Percentiles rank a stretch among this genome's conserved stretches.
Evolutionary conservation across 768 basidiomycete genomes (phyloP).

Genomic region (Boletus rubescentipes): DNA sequence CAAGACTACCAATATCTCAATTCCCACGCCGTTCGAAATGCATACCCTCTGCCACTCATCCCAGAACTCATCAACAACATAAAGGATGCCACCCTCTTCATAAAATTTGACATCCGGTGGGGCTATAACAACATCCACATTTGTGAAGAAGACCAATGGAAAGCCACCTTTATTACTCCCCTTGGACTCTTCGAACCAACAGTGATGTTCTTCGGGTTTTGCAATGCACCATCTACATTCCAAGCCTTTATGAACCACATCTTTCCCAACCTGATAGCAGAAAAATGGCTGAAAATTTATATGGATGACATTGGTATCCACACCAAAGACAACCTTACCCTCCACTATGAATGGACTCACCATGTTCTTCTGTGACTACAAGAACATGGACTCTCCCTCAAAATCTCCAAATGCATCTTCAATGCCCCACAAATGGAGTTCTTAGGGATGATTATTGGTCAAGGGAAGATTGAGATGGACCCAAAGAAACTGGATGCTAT

Average conservation of each 20-base stretch:
- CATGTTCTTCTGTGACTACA: no score
- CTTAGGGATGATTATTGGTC: no score
- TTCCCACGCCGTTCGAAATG: not conserved
- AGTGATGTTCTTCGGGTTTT: not conserved
- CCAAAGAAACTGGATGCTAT: no score
- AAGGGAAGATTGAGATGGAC: no score
- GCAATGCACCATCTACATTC: not conserved
- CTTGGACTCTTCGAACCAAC: not conserved
- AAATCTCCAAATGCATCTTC: no score
- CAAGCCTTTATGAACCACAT: not conserved
- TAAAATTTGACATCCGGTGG: not conserved
- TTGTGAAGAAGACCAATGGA: not conserved
- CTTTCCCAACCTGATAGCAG: not conserved
- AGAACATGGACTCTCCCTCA: no score
- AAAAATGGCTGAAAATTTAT: no score
- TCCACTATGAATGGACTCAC: no score
- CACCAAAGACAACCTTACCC: no score
- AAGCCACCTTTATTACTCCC: not conserved
- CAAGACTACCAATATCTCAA: not conserved
- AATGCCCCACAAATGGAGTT: no score
- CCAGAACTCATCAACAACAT: not conserved
- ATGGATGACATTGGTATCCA: no score
- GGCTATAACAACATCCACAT: not conserved
- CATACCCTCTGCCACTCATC: not conserved
- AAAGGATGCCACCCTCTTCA: not conserved